phyloP scores from a whole-genome alignment of 2,329 filamentous ascomycete genomes.

The Diaporthe humulicola region DNA sequence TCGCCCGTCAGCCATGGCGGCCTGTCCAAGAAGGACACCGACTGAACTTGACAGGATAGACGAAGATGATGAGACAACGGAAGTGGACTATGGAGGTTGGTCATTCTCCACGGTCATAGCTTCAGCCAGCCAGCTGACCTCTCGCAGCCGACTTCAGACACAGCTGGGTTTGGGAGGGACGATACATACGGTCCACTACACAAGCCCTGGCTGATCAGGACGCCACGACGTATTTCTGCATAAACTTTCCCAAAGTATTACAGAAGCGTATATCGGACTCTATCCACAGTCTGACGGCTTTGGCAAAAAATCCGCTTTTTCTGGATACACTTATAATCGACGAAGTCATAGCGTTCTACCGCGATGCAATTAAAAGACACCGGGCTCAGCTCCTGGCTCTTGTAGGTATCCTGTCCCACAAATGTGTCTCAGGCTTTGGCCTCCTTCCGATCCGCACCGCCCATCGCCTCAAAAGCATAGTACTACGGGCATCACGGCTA shows the following conservation, averaged over 20 bases:
- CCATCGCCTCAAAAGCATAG: too few species aligned
- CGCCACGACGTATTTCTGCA: constrained; percentile 35
- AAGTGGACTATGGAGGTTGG: neutral
- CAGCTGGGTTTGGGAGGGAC: constrained; percentile 38
- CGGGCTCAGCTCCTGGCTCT: constrained; percentile 37
- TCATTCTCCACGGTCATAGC: neutral
- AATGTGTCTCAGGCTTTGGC: neutral
- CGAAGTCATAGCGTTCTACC: constrained; percentile 38
- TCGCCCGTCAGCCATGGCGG: constrained; percentile 16
- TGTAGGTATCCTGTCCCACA: constrained; percentile 18
- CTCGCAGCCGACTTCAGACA: constrained; percentile 19
- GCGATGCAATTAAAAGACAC: constrained; percentile 38
- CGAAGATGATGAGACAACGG: neutral
- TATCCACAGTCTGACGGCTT: constrained; percentile 34
- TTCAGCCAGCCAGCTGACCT: neutral
- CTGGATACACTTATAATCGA: constrained; percentile 40
- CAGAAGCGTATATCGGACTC: constrained; percentile 34
- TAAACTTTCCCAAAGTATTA: constrained; percentile 33
- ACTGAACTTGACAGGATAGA: neutral
- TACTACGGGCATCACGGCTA: neutral
- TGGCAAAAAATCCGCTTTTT: constrained; percentile 38
- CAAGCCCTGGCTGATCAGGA: constrained; percentile 35
- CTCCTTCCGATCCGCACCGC: neutral
- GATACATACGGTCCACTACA: constrained; percentile 33
- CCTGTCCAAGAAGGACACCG: neutral